Evolutionary conservation across 2,329 filamentous ascomycete genomes (phyloP).

Genomic region (Paecilomyces niveus): DNA sequence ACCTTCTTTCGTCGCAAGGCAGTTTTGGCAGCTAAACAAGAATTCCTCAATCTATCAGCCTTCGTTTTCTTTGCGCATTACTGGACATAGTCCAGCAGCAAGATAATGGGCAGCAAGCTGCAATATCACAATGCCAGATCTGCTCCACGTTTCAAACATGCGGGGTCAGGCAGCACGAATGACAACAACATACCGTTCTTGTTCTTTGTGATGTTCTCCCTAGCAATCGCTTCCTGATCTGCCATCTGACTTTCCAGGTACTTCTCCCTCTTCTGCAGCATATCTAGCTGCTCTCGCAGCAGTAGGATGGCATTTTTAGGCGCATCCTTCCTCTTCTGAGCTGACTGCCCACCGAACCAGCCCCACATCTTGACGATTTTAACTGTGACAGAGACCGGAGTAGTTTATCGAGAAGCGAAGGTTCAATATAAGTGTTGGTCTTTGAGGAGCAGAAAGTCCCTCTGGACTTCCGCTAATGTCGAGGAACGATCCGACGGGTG

Average conservation of each 20-base stretch:
- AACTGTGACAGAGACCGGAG: conserved; percentile 1
- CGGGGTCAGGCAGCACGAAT: not conserved
- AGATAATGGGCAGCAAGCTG: not conserved
- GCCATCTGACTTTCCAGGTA: conserved; percentile 88
- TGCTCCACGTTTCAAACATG: not conserved
- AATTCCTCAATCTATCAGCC: not conserved
- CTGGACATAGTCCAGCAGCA: not conserved
- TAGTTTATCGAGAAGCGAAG: conserved; percentile 6
- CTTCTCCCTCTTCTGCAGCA: conserved; percentile 94
- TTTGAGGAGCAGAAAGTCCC: not conserved
- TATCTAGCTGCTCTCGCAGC: conserved; percentile 83
- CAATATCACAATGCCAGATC: not conserved
- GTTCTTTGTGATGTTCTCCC: conserved; percentile 82
- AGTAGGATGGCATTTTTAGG: conserved; percentile 95
- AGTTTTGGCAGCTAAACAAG: conserved; percentile 67
- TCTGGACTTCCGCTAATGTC: not conserved
- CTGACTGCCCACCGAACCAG: conserved; percentile 83
- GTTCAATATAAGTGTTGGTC: not conserved
- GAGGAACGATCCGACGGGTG: not conserved
- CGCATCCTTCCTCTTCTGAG: conserved; percentile 82
- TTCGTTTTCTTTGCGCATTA: not conserved
- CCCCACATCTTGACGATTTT: conserved; percentile 54
- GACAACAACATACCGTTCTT: conserved; percentile 66
- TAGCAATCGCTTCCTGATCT: conserved; percentile 80
- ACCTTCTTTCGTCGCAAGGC: conserved; percentile 91